A percentile compares a stretch with the other conserved stretches of the same genome.
These are phyloP conservation scores for Aspergillus quadricinctus DNA, from an alignment of 2,329 filamentous ascomycete genomes.

Conservation along the genomic window DNA sequence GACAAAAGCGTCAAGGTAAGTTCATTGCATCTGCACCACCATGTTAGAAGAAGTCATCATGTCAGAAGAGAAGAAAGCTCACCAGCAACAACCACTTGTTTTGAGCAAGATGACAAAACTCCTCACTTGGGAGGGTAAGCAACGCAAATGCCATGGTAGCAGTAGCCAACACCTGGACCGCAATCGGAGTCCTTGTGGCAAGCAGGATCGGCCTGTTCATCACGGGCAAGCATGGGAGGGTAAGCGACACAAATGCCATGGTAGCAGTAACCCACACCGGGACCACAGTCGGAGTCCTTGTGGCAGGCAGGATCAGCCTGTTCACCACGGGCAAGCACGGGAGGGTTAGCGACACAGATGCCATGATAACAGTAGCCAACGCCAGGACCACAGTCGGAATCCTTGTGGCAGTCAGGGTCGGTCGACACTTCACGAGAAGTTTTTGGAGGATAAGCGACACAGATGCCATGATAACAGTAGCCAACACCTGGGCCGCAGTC, in stretches of 20 bases:
- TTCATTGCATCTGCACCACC: not conserved
- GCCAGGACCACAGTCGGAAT: not conserved
- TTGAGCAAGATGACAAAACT: not conserved
- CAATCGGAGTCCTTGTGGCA: constrained; percentile 2
- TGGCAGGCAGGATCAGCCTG: not conserved
- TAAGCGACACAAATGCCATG: not conserved
- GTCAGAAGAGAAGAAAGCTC: not conserved
- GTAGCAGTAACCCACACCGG: not conserved
- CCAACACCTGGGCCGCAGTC: not conserved
- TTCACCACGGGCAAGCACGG: not conserved
- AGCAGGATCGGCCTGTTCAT: not conserved
- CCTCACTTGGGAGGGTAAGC: not conserved
- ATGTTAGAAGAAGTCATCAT: not conserved
- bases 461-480: not conserved
- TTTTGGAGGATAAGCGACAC: not conserved
- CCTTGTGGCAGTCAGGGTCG: not conserved
- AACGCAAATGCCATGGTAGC: constrained; percentile 2
- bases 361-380: not conserved
- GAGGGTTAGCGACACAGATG: not conserved
- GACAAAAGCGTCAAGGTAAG: not conserved
- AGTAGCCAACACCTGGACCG: not conserved
- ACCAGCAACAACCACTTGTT: not conserved
- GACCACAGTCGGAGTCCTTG: not conserved
- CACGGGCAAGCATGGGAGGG: not conserved
- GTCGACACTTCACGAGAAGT: not conserved